A percentile compares a stretch with the other conserved stretches of the same genome.
These are phyloP conservation scores for Macadamia tetraphylla DNA, from an alignment of 164 flowering plant genomes.

Conservation along the genomic window DNA sequence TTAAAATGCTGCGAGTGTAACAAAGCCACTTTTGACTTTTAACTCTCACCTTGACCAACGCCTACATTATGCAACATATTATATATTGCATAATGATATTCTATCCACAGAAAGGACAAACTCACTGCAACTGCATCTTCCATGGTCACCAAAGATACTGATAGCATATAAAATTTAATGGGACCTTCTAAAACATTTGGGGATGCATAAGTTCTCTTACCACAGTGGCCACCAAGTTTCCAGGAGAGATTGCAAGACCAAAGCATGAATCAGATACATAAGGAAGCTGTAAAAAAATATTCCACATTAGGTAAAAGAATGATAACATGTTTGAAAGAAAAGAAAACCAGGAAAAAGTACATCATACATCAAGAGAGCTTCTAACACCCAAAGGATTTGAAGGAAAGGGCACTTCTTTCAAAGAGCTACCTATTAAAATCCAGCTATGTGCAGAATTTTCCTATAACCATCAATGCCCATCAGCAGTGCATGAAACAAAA, in stretches of 20 bases:
- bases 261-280: conserved; percentile 58
- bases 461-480: conserved; percentile 24
- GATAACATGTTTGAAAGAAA: not conserved
- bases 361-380: conserved; percentile 55
- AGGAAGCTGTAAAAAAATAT: conserved; percentile 50
- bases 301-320: conserved; percentile 5
- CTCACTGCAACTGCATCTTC: not conserved
- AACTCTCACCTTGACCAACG: too few species aligned
- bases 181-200: not conserved
- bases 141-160: not conserved
- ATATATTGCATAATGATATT: not conserved
- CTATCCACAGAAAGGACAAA: not conserved
- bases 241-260: conserved; percentile 79
- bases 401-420: conserved; percentile 55
- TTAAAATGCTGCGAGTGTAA: too few species aligned
- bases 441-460: conserved; percentile 70
- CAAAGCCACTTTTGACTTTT: too few species aligned
- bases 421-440: conserved; percentile 41
- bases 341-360: conserved; percentile 5
- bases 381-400: conserved; percentile 43
- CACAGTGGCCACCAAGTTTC: conserved; percentile 76
- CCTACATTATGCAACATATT: too few species aligned
- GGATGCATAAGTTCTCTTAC: conserved; percentile 30
- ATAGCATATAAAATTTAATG: not conserved
- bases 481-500: not conserved